phyloP scores from a whole-genome alignment of 2,329 filamentous ascomycete species.

The Sclerotinia glacialis region DNA sequence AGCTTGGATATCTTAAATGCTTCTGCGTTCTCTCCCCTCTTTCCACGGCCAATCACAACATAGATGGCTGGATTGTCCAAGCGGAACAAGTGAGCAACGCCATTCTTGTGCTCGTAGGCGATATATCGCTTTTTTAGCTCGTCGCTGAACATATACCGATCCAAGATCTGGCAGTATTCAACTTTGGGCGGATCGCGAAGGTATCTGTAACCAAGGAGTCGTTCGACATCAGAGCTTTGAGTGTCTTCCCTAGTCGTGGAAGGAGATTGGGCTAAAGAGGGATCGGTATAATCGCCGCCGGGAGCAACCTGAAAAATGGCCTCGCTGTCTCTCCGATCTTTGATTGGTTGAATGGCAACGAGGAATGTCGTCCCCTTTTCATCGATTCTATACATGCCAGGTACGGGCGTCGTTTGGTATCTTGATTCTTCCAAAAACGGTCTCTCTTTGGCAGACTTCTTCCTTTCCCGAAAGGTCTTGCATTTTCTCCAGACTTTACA shows the following conservation, averaged over 20 bases:
- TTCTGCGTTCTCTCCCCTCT: not conserved
- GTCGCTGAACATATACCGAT: slow-evolving; percentile 24
- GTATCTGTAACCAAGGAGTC: slow-evolving; percentile 24
- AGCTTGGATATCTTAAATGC: not conserved
- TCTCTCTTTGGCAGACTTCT: not conserved
- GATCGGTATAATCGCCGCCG: no score
- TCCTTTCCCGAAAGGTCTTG: not conserved
- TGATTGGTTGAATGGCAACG: slow-evolving; percentile 12
- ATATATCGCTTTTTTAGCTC: slow-evolving; percentile 25
- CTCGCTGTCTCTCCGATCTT: slow-evolving; percentile 22
- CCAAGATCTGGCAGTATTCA: slow-evolving; percentile 23
- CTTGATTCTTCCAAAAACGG: not conserved
- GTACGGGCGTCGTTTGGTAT: slow-evolving; percentile 22
- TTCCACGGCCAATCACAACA: slow-evolving; percentile 11
- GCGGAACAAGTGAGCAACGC: not conserved
- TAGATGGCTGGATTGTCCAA: not conserved
- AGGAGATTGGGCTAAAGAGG: not conserved
- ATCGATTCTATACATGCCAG: slow-evolving; percentile 26
- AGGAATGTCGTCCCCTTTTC: not conserved
- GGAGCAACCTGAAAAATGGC: slow-evolving; percentile 17
- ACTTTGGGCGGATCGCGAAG: slow-evolving; percentile 24
- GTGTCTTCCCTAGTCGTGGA: not conserved
- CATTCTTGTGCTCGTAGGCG: not conserved
- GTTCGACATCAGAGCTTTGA: not conserved
- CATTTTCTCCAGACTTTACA: not conserved